Percentiles rank a stretch among this genome's conserved stretches.
Conservation (phyloP, 768 basidiomycete species). For the Suillus brevipes region DNA sequence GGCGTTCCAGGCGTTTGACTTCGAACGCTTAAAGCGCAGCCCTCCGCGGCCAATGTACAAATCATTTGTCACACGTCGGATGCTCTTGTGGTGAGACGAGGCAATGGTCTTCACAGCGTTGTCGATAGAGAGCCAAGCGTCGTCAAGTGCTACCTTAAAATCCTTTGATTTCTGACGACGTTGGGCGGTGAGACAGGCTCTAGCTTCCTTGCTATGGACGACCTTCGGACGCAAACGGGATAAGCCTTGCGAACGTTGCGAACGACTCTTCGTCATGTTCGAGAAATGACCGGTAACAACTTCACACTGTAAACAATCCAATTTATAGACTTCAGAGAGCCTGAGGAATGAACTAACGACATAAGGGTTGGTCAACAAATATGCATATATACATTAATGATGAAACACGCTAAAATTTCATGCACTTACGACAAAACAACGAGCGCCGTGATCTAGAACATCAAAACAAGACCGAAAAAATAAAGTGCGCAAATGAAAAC, state of each 20-base stretch:
- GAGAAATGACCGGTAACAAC: neutral
- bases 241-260: neutral
- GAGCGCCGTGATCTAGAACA: neutral
- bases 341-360: neutral
- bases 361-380: neutral
- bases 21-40: neutral
- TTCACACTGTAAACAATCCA: too few species aligned
- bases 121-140: neutral
- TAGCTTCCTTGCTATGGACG: neutral
- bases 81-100: neutral
- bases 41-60: neutral
- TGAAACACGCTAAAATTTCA: neutral
- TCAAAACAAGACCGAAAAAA: neutral
- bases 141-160: neutral
- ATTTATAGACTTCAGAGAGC: too few species aligned
- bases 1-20: neutral
- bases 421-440: neutral
- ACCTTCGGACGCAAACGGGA: neutral
- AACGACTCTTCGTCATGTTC: neutral
- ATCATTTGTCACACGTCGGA: neutral
- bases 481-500: neutral
- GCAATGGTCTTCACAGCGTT: accelerated
- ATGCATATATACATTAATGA: neutral
- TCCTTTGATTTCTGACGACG: neutral
- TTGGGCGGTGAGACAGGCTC: neutral